Evolutionary conservation across 768 basidiomycete genomes (phyloP).

Genomic region (Termitomyces sp.): DNA sequence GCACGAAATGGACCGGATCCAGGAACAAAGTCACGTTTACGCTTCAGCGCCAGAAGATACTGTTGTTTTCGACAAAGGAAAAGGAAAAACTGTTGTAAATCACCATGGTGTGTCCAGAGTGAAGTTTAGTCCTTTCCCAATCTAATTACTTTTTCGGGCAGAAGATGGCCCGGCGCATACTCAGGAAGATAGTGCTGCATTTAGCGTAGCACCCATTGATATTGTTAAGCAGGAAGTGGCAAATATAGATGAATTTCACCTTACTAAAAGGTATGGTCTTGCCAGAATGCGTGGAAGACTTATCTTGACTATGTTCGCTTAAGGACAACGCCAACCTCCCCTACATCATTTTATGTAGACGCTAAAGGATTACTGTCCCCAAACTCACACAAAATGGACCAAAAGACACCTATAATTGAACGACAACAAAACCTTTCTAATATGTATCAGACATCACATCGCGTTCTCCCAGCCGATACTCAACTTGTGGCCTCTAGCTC

Average conservation of each 20-base stretch:
- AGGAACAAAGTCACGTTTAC: neutral
- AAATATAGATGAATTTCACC: neutral
- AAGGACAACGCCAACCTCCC: neutral
- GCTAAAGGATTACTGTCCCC: neutral
- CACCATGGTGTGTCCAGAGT: neutral
- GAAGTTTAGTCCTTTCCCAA: neutral
- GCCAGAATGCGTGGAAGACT: neutral
- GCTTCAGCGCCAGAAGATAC: neutral
- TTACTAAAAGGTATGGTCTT: neutral
- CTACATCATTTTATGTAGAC: neutral
- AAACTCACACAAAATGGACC: neutral
- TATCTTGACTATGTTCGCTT: neutral
- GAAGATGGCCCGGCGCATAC: neutral
- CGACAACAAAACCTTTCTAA: neutral
- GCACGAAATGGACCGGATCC: neutral
- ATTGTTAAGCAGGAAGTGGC: neutral
- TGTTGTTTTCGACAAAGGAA: neutral
- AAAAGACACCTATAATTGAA: neutral
- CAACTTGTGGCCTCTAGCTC: slow-evolving; percentile 13
- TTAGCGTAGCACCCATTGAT: neutral
- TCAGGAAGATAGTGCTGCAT: neutral
- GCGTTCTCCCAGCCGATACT: neutral
- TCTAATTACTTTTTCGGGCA: neutral
- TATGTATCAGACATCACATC: neutral
- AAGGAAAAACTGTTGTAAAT: neutral